A percentile compares a stretch with the other conserved stretches of the same genome.
These are phyloP conservation scores for Glaciozyma martinii DNA, from an alignment of 768 basidiomycete species.

Conservation along the genomic window DNA sequence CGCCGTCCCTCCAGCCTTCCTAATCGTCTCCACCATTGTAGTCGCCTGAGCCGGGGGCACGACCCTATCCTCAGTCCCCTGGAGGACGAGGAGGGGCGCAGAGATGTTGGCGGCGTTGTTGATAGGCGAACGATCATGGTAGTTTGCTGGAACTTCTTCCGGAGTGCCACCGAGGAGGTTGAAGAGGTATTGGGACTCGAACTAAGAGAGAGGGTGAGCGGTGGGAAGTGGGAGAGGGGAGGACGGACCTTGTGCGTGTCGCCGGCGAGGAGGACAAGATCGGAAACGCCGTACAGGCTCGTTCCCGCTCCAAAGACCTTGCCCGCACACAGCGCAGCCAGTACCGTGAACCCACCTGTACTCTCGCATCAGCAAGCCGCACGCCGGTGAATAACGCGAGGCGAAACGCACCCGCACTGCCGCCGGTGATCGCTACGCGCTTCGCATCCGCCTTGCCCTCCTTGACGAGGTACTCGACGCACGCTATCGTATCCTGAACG, in stretches of 20 bases:
- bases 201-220: slow-evolving; percentile 31
- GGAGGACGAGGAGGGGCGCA: slow-evolving; percentile 58
- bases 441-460: slow-evolving; percentile 54
- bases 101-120: slow-evolving; percentile 55
- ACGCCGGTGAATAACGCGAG: background rate
- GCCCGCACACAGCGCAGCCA: slow-evolving; percentile 46
- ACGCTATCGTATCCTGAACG: slow-evolving; percentile 56
- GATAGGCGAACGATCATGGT: slow-evolving; percentile 54
- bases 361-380: background rate
- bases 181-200: slow-evolving; percentile 44
- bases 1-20: slow-evolving; percentile 46
- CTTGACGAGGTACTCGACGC: slow-evolving; percentile 47
- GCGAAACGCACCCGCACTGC: slow-evolving; percentile 46
- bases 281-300: slow-evolving; percentile 60
- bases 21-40: slow-evolving; percentile 50
- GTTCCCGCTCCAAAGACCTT: slow-evolving; percentile 56
- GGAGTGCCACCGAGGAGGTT: slow-evolving; percentile 57
- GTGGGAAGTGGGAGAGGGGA: slow-evolving; percentile 47
- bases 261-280: slow-evolving; percentile 50
- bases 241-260: slow-evolving; percentile 53
- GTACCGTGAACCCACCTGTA: slow-evolving; percentile 59
- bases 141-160: slow-evolving; percentile 51
- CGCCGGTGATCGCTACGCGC: slow-evolving; percentile 61
- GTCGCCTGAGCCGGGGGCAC: slow-evolving; percentile 62
- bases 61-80: slow-evolving; percentile 55